Conservation (phyloP, 163 green algal species). For the Picocystis sp. region DNA sequence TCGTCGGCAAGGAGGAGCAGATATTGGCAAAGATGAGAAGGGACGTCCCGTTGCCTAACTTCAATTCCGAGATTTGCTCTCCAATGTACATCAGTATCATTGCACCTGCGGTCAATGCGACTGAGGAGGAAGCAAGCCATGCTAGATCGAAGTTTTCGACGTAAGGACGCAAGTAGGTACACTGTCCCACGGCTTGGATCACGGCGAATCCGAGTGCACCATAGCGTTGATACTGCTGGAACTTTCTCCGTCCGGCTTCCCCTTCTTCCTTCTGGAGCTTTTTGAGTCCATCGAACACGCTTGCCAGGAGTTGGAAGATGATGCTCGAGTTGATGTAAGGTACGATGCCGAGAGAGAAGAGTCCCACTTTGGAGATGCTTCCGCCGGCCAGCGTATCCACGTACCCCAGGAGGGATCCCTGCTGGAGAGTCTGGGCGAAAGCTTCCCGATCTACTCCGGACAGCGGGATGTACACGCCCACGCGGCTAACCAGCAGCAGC, state of each 20-base stretch:
- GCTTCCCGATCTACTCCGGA: constrained; percentile 76
- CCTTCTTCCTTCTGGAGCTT: constrained; percentile 93
- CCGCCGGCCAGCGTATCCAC: constrained; percentile 79
- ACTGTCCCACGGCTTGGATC: constrained; percentile 22
- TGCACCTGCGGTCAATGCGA: constrained; percentile 55
- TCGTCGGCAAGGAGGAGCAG: constrained; percentile 65
- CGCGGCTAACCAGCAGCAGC: constrained; percentile 62
- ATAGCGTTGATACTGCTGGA: constrained; percentile 69
- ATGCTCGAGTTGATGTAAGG: constrained; percentile 98
- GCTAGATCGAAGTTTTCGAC: constrained; percentile 18
- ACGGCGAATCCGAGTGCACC: constrained; percentile 27
- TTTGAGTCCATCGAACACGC: constrained; percentile 71
- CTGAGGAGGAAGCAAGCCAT: constrained; percentile 11
- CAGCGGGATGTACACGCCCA: constrained; percentile 86
- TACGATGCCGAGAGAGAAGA: constrained; percentile 93
- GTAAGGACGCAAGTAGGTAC: constrained; percentile 20
- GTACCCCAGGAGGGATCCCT: constrained; percentile 64
- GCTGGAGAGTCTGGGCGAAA: constrained; percentile 54
- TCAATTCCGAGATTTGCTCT: constrained; percentile 48
- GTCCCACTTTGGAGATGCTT: constrained; percentile 73
- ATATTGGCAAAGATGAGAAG: constrained; percentile 63
- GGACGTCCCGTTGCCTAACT: constrained; percentile 81
- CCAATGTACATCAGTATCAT: constrained; percentile 63
- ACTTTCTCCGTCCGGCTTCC: constrained; percentile 50
- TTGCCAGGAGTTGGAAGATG: constrained; percentile 68